Evolutionary conservation across 2,329 filamentous ascomycete species (phyloP).

Genomic region (Penicillium glabrum): DNA sequence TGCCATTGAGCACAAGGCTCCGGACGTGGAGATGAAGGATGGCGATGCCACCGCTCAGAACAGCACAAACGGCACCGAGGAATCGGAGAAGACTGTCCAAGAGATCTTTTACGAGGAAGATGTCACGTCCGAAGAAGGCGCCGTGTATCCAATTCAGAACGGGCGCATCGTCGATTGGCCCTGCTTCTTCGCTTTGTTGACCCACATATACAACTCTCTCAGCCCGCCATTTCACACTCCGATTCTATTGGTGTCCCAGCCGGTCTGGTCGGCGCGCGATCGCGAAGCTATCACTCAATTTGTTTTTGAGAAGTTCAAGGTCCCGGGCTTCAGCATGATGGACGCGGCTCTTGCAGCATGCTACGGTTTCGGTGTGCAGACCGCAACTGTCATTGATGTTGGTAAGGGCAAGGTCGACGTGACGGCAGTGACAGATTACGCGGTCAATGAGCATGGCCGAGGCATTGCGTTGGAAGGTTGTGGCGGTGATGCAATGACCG

Average conservation of each 20-base stretch:
- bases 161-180: conserved; percentile 88
- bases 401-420: conserved; percentile 91
- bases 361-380: conserved; percentile 77
- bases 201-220: conserved; percentile 85
- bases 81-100: conserved; percentile 30
- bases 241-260: conserved; percentile 84
- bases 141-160: conserved; percentile 79
- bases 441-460: conserved; percentile 68
- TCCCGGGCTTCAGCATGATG: conserved; percentile 85
- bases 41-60: conserved; percentile 23
- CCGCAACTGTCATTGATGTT: conserved; percentile 85
- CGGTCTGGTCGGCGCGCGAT: conserved; percentile 85
- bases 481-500: conserved; percentile 85
- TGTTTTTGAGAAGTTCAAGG: conserved; percentile 96
- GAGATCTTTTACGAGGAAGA: conserved; percentile 80
- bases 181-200: conserved; percentile 89
- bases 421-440: conserved; percentile 82
- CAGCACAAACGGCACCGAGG: conserved; percentile 17
- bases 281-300: conserved; percentile 87
- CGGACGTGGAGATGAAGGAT: conserved; percentile 50
- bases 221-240: conserved; percentile 93
- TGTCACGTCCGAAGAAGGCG: conserved; percentile 80
- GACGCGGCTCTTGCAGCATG: conserved; percentile 81
- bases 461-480: conserved; percentile 64
- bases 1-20: conserved; percentile 28